These are phyloP conservation scores for Eragrostis tef DNA, from an alignment of 202 grass and related monocot species.

Conservation along the genomic window DNA sequence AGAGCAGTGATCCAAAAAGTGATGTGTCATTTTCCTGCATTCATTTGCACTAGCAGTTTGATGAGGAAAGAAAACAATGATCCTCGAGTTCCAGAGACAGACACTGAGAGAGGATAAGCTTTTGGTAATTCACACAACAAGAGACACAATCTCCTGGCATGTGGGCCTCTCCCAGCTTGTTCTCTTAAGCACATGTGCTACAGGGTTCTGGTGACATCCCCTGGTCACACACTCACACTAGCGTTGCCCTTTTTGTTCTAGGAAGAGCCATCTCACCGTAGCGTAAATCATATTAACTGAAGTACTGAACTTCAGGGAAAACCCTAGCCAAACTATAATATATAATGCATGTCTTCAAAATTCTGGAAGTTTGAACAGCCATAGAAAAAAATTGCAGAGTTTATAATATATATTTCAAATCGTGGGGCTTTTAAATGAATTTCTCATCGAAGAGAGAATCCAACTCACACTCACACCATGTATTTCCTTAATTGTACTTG, in stretches of 20 bases:
- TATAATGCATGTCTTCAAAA: background rate
- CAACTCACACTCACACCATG: background rate
- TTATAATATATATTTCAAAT: background rate
- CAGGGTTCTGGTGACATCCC: constrained; percentile 48
- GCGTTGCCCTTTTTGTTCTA: background rate
- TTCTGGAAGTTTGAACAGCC: background rate
- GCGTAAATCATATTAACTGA: background rate
- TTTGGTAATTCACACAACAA: constrained; percentile 40
- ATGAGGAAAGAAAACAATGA: constrained; percentile 45
- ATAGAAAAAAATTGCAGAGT: background rate
- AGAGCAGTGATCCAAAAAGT: constrained; percentile 41
- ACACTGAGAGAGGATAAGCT: constrained; percentile 28
- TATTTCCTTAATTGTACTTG: constrained; percentile 19
- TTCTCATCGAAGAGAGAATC: background rate
- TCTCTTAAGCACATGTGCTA: too few relatives aligned
- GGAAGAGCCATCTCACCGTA: background rate
- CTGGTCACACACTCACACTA: too few relatives aligned
- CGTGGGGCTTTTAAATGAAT: background rate
- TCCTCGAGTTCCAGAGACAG: constrained; percentile 30
- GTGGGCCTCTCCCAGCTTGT: constrained; percentile 30
- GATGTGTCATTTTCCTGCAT: constrained; percentile 43
- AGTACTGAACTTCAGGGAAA: background rate
- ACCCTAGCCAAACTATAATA: background rate
- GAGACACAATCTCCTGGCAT: background rate
- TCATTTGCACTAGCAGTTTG: constrained; percentile 15